These are phyloP conservation scores for Ceratopteris richardii DNA, from an alignment of 75 land plant species.

Conservation along the genomic window DNA sequence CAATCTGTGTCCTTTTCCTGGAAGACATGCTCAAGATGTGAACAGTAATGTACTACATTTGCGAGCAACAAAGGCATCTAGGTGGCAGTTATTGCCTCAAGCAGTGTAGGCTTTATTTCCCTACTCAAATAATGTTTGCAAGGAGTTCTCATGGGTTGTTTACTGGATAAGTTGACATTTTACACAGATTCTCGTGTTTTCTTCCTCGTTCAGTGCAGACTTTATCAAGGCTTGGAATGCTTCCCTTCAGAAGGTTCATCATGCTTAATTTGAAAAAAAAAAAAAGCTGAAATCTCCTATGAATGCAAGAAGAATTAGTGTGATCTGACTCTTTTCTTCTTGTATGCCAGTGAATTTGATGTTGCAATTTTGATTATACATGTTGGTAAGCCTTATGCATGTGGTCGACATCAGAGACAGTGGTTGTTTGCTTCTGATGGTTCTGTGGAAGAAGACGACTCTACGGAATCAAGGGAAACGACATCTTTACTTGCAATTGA, in stretches of 20 bases:
- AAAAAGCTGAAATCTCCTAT: no score
- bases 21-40: not conserved
- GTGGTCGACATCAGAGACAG: constrained; percentile 45
- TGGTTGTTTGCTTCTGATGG: constrained; percentile 79
- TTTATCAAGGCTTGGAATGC: constrained; percentile 44
- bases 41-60: constrained; percentile 22
- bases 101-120: constrained; percentile 13
- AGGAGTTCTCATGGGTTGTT: no score
- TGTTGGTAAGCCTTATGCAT: constrained; percentile 53
- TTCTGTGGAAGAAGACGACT: constrained; percentile 21
- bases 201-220: constrained; percentile 39
- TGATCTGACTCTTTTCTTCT: not conserved
- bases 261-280: no score
- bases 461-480: constrained; percentile 5
- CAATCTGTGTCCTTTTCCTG: constrained; percentile 31
- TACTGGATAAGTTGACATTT: no score
- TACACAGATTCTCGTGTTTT: constrained; percentile 35
- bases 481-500: constrained; percentile 51
- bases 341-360: constrained; percentile 62
- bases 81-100: constrained; percentile 34
- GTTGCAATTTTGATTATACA: constrained; percentile 48
- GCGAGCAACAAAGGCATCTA: constrained; percentile 41
- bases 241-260: constrained; percentile 49
- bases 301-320: no score
- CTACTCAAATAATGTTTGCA: no score